Evolutionary conservation across 2,329 filamentous ascomycete genomes (phyloP).

Genomic region (Chaetomiaceae sp.): DNA sequence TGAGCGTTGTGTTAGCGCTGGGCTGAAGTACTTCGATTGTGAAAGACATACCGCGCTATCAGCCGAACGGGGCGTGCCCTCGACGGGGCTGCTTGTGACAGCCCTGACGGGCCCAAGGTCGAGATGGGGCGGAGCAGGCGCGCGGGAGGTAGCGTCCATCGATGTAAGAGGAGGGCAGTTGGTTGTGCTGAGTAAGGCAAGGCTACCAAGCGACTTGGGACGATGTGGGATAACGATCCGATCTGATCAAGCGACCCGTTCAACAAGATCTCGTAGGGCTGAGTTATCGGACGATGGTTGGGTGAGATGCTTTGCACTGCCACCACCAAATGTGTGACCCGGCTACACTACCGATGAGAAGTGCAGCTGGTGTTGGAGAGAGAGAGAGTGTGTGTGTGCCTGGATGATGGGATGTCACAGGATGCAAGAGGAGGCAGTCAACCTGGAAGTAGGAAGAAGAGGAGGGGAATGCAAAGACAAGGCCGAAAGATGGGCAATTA

Average conservation of each 20-base stretch:
- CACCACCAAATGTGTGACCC: conserved; percentile 13
- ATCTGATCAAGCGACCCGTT: neutral
- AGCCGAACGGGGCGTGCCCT: conserved; percentile 2
- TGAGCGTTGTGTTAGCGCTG: neutral
- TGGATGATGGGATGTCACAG: neutral
- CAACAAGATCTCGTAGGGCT: neutral
- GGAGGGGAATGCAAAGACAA: neutral
- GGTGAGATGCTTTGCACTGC: conserved; percentile 19
- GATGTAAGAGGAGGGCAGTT: neutral
- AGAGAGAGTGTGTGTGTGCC: conserved; percentile 1
- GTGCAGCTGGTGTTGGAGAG: conserved; percentile 1
- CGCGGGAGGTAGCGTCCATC: conserved; percentile 10
- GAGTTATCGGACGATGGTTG: conserved; percentile 1
- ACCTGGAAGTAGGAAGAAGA: neutral
- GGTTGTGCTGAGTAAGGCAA: neutral
- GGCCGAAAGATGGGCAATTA: neutral
- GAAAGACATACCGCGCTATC: conserved; percentile 13
- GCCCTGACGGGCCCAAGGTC: conserved; percentile 16
- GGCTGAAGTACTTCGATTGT: neutral
- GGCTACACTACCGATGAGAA: neutral
- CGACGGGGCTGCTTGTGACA: neutral
- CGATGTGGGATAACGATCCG: conserved; percentile 1
- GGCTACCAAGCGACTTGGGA: neutral
- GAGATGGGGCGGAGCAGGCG: conserved; percentile 1
- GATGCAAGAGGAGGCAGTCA: neutral